Percentiles rank a stretch among this genome's conserved stretches.
Evolutionary conservation across 2,329 filamentous ascomycete species (phyloP).

Genomic region (Colletotrichum orchidophilum): DNA sequence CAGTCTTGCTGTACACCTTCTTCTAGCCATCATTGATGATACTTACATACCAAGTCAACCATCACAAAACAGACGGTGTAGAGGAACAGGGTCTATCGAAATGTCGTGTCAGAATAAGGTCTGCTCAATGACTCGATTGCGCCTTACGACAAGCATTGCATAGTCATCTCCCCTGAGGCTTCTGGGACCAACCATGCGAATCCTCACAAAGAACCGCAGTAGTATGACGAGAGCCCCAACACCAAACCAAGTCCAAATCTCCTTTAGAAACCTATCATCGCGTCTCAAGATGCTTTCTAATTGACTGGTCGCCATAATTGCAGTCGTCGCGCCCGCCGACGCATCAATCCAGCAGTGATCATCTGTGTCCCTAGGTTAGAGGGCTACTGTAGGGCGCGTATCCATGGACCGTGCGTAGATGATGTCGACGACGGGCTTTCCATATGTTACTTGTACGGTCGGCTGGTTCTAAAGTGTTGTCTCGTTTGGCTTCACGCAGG

Average conservation of each 20-base stretch:
- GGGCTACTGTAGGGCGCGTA: neutral
- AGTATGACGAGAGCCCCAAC: conserved; percentile 44
- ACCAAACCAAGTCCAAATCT: conserved; percentile 44
- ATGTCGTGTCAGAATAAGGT: neutral
- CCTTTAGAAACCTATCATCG: conserved; percentile 38
- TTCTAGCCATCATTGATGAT: neutral
- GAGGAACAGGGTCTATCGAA: conserved; percentile 36
- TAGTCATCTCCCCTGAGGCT: conserved; percentile 51
- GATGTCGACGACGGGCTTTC: neutral
- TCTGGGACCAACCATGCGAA: conserved; percentile 48
- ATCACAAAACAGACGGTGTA: conserved; percentile 47
- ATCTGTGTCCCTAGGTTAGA: neutral
- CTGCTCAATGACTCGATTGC: neutral
- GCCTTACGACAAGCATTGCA: conserved; percentile 43
- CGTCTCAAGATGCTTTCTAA: conserved; percentile 12
- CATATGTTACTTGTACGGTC: neutral
- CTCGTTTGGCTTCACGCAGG: neutral
- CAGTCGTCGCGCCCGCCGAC: neutral
- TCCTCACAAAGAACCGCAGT: conserved; percentile 45
- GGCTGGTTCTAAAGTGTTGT: neutral
- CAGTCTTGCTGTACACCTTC: neutral
- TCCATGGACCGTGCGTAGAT: neutral
- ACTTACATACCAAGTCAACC: conserved; percentile 45
- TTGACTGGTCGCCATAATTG: neutral
- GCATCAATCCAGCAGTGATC: neutral